Percentiles rank a stretch among this genome's conserved stretches.
These are phyloP conservation scores for Westerdykella sp. DNA, from an alignment of 2,329 filamentous ascomycete species.

Conservation along the genomic window DNA sequence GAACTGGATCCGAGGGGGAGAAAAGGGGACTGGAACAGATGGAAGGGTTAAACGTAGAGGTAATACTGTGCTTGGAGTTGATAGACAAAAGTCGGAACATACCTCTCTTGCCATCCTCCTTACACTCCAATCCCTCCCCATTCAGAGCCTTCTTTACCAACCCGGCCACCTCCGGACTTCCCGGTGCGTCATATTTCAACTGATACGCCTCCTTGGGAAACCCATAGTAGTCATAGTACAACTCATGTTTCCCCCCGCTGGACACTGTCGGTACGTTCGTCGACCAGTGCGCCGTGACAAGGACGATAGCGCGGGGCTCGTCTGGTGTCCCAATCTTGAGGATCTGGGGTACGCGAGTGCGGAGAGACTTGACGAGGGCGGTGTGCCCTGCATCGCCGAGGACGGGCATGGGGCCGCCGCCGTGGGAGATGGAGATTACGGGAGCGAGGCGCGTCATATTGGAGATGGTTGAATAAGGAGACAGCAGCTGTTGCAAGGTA, in stretches of 20 bases:
- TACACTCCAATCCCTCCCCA: conserved; percentile 40
- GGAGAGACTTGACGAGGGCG: conserved; percentile 48
- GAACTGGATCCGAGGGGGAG: not conserved
- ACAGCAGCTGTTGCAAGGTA: conserved; percentile 16
- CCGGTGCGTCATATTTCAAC: conserved; percentile 52
- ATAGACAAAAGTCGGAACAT: conserved; percentile 2
- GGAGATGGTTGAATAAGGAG: conserved; percentile 6
- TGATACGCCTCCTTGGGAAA: conserved; percentile 53
- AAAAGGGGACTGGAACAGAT: not conserved
- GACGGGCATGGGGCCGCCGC: conserved; percentile 51
- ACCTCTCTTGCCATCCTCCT: conserved; percentile 31
- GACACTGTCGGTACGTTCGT: conserved; percentile 48
- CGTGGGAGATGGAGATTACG: conserved; percentile 37
- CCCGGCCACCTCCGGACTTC: conserved; percentile 49
- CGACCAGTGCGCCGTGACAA: conserved; percentile 56
- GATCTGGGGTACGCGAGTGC: conserved; percentile 50
- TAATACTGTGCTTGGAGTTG: too few species aligned
- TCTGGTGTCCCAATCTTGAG: conserved; percentile 49
- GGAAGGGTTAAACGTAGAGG: not conserved
- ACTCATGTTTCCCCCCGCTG: conserved; percentile 41
- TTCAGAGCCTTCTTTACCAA: conserved; percentile 45
- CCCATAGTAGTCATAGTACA: conserved; percentile 56
- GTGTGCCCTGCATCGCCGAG: conserved; percentile 51
- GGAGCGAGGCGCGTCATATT: conserved; percentile 34
- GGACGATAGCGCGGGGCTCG: conserved; percentile 48